Percentiles rank a stretch among this genome's conserved stretches.
These are phyloP conservation scores for Teratosphaeria epicoccoides DNA, from an alignment of 2,329 filamentous ascomycete genomes.

Conservation along the genomic window DNA sequence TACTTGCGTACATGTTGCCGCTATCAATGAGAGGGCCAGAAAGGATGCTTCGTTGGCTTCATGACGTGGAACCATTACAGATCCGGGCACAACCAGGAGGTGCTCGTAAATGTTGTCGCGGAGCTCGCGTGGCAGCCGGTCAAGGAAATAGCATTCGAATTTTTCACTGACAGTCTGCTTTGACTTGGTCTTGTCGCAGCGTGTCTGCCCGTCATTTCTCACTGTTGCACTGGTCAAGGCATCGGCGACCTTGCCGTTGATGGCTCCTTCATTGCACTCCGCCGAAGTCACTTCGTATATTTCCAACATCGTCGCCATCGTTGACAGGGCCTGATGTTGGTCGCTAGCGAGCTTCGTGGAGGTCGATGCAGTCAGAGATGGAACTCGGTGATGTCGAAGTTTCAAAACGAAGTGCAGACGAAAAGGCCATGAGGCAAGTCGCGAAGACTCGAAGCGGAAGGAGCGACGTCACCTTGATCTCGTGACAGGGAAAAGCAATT, in stretches of 20 bases:
- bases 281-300: too few species aligned
- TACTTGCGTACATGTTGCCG: constrained; percentile 1
- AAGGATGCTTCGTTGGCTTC: too few species aligned
- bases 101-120: neutral
- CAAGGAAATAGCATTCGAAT: neutral
- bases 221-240: too few species aligned
- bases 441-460: neutral
- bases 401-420: neutral
- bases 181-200: too few species aligned
- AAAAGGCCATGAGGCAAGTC: neutral
- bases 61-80: too few species aligned
- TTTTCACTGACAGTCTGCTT: neutral
- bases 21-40: too few species aligned
- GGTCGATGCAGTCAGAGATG: neutral
- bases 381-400: neutral
- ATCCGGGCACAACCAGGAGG: constrained; percentile 5
- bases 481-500: neutral
- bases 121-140: constrained; percentile 1
- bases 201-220: too few species aligned
- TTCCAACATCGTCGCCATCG: too few species aligned
- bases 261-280: too few species aligned
- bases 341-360: too few species aligned
- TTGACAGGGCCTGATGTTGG: too few species aligned
- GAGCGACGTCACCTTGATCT: neutral
- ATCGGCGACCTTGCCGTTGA: too few species aligned